Conservation (phyloP, 192 early-diverging fungal genomes). For the Coemansia sp. region DNA sequence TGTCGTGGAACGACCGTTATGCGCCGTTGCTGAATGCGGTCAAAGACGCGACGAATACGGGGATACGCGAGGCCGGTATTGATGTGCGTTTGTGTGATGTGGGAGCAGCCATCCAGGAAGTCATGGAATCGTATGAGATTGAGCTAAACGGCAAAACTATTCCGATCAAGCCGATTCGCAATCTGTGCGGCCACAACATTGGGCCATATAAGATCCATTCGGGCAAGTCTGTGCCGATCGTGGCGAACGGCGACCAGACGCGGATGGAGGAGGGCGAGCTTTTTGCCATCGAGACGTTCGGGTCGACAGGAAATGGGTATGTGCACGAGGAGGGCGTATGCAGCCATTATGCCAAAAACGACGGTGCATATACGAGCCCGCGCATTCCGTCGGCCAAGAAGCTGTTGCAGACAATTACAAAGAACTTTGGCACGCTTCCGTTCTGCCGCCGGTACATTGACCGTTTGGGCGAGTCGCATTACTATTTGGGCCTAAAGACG, state of each 20-base stretch:
- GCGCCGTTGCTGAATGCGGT: conserved; percentile 84
- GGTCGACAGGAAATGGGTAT: conserved; percentile 86
- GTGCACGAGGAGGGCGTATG: conserved; percentile 89
- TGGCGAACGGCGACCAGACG: conserved; percentile 79
- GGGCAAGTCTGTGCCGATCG: conserved; percentile 94
- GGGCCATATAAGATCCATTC: conserved; percentile 88
- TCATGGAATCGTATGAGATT: conserved; percentile 98
- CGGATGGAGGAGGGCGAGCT: conserved; percentile 97
- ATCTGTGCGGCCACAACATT: conserved; percentile 96
- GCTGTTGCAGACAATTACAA: conserved; percentile 58
- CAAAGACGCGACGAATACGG: conserved; percentile 94
- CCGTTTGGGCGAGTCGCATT: conserved; percentile 87
- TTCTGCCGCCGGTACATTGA: conserved; percentile 97
- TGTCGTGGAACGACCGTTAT: conserved; percentile 88
- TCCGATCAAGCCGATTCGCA: conserved; percentile 89
- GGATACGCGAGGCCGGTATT: conserved; percentile 92
- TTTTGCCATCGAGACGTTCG: conserved; percentile 98
- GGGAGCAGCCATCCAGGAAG: conserved; percentile 93
- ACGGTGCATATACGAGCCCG: conserved; percentile 31
- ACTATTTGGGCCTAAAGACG: conserved; percentile 79
- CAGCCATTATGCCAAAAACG: conserved; percentile 81
- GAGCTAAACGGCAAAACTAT: conserved; percentile 90
- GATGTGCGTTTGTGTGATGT: conserved; percentile 93
- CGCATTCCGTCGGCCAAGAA: conserved; percentile 39
- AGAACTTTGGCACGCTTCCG: conserved; percentile 89